Conservation (phyloP, 139 green algal genomes). For the Chlamydomonas eustigma region DNA sequence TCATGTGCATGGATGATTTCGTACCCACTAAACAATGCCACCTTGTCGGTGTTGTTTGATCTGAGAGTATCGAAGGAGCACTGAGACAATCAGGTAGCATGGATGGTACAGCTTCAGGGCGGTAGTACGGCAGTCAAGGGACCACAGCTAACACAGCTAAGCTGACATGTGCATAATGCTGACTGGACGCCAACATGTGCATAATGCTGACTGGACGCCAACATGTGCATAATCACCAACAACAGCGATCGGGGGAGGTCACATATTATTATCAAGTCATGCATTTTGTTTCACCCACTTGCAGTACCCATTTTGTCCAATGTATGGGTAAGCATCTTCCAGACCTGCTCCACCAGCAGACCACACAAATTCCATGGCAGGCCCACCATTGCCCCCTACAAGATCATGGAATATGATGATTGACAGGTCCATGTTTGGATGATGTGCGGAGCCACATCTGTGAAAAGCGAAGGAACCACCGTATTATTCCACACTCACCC, state of each 20-base stretch:
- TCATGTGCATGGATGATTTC: not conserved
- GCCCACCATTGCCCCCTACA: conserved; percentile 26
- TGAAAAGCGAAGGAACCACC: too few species aligned
- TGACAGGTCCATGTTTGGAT: too few species aligned
- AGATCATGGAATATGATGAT: not conserved
- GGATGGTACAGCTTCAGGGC: too few species aligned
- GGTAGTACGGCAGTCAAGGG: too few species aligned
- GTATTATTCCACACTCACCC: too few species aligned
- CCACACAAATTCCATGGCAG: conserved; percentile 30
- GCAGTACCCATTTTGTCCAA: conserved; percentile 43
- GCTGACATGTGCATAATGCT: too few species aligned
- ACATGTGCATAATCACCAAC: not conserved
- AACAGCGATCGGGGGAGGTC: too few species aligned
- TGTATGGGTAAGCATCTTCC: conserved; percentile 55
- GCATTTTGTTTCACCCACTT: too few species aligned
- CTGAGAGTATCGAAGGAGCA: not conserved
- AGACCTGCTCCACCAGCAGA: conserved; percentile 25
- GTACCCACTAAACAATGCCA: conserved; percentile 21
- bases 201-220: not conserved
- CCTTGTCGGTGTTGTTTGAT: conserved; percentile 21
- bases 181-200: not conserved
- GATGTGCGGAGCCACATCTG: too few species aligned
- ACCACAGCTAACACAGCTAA: too few species aligned
- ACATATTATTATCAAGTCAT: too few species aligned
- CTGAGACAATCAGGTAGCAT: too few species aligned